These are phyloP conservation scores for Penicillium sp. DNA, from an alignment of 2,329 filamentous ascomycete genomes.

Conservation along the genomic window DNA sequence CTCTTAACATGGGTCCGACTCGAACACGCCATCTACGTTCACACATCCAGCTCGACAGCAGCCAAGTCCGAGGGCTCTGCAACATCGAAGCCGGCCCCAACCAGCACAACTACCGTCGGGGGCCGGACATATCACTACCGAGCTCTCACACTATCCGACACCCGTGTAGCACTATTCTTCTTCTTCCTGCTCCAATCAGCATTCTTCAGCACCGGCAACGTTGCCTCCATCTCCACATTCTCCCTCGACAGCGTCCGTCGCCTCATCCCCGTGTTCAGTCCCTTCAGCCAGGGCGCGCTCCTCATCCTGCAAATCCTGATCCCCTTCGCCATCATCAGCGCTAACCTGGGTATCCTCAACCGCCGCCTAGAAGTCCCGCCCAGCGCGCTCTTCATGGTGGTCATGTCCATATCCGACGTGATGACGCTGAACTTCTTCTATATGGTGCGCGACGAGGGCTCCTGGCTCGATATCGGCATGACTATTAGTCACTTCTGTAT, in stretches of 20 bases:
- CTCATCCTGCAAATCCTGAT: slow-evolving; percentile 86
- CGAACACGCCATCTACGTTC: slow-evolving; percentile 67
- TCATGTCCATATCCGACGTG: slow-evolving; percentile 86
- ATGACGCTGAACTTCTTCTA: slow-evolving; percentile 96
- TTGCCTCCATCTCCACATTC: slow-evolving; percentile 90
- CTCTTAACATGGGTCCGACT: slow-evolving; percentile 87
- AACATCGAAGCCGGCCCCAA: slow-evolving; percentile 20
- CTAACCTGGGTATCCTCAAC: slow-evolving; percentile 91
- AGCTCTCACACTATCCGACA: slow-evolving; percentile 72
- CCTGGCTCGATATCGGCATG: slow-evolving; percentile 94
- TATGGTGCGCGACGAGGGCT: slow-evolving; percentile 93
- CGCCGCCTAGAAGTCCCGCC: slow-evolving; percentile 75
- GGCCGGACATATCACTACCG: slow-evolving; percentile 49
- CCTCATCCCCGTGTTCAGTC: slow-evolving; percentile 86
- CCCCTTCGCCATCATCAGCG: slow-evolving; percentile 86
- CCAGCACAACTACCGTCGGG: slow-evolving; percentile 33
- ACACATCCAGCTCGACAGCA: slow-evolving; percentile 22
- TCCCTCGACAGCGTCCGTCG: slow-evolving; percentile 84
- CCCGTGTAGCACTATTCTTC: slow-evolving; percentile 87
- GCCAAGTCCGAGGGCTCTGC: slow-evolving; percentile 22
- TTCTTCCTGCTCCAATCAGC: slow-evolving; percentile 89
- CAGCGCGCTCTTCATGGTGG: slow-evolving; percentile 86
- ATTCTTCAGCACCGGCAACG: slow-evolving; percentile 95
- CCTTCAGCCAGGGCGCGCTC: slow-evolving; percentile 82
- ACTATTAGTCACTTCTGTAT: slow-evolving; percentile 96